Base-by-base conservation (phyloP, 164 flowering plant species). In the Piper betle region DNA sequence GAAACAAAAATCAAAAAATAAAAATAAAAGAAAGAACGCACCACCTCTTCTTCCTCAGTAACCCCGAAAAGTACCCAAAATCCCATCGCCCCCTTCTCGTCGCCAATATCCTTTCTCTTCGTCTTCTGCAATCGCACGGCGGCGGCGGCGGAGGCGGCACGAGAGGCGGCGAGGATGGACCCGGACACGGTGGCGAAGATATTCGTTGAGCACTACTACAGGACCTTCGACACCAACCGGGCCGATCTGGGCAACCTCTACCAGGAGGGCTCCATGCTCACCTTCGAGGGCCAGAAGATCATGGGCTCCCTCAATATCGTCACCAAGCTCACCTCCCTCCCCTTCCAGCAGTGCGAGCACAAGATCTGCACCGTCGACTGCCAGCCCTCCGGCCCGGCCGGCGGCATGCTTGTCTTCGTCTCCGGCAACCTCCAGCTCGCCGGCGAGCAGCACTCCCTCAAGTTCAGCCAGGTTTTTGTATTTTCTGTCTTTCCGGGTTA, bases 161-260 rank as follows among this genome's bases (percentile, higher is more conserved):
- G 2, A 54, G 9, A 11, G 10, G 42, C 3, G 60, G 61, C 37
- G 46, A 4, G 53, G 58, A 90, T 91, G 97, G 93, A 91, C 82
- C 84, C 91, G 20, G 93, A 91, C 66, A 62, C 80, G 3, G 65
- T 91, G 19, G 79, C 96, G 0, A 87, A 78, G 73, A 89, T 89
- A 0, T 91, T 91, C 69, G 97, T 91, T 39, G 89, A 86, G 71
- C 97, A 90, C 76, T 90, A 90, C 81, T 90, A 90, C 78, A 3
- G 84, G 39, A 79, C 87, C 2, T 90, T 90, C 79, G 97, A 91
- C 61, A 61, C 85, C 15, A 84, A 86, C 57, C 75, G 97, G 2
- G 64, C 76, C 10, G 74, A 70, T 0, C 71, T 91, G 0, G 93
- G 74, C 0, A 72, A 60, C 40, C 77, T 91, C 5, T 91, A 91